phyloP scores from a whole-genome alignment of 305 asterid genomes.

The Solanum hybrid region DNA sequence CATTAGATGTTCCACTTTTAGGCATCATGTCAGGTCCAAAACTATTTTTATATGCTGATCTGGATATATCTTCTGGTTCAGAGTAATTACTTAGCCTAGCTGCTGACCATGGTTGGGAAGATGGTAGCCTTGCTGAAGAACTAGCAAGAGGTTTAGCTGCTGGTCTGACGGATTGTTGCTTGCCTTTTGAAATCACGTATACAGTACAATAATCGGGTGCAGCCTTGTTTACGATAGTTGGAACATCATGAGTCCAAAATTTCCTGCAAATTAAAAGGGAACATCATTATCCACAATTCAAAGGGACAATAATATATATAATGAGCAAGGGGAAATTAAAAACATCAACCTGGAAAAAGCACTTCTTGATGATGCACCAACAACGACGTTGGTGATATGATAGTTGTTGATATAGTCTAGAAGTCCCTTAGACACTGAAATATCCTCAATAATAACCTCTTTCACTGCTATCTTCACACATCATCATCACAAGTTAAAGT shows the following conservation, averaged over 20 bases:
- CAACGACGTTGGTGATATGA: slow-evolving; percentile 38
- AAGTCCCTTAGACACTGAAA: slow-evolving; percentile 40
- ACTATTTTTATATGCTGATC: slow-evolving; percentile 11
- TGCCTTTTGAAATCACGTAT: slow-evolving; percentile 49
- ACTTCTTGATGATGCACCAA: slow-evolving; percentile 53
- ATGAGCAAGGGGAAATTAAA: not conserved
- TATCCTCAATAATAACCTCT: slow-evolving; percentile 46
- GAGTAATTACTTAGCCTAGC: slow-evolving; percentile 6
- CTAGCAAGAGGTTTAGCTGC: slow-evolving; percentile 26
- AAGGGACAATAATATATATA: not conserved
- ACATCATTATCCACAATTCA: not conserved
- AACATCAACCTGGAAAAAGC: slow-evolving; percentile 33
- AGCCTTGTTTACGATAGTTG: slow-evolving; percentile 53
- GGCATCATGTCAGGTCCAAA: slow-evolving; percentile 13
- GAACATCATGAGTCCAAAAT: slow-evolving; percentile 51
- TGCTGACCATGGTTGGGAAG: slow-evolving; percentile 12
- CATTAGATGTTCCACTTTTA: slow-evolving; percentile 3
- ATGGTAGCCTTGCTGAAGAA: slow-evolving; percentile 11
- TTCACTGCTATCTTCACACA: slow-evolving; percentile 15
- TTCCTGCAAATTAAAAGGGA: slow-evolving; percentile 24
- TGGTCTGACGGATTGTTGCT: slow-evolving; percentile 44
- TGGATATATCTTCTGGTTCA: slow-evolving; percentile 23
- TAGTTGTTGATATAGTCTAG: slow-evolving; percentile 21
- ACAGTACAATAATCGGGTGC: slow-evolving; percentile 82
- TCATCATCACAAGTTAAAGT: slow-evolving; percentile 17